A percentile compares a stretch with the other conserved stretches of the same genome.
These are phyloP conservation scores for Isabelozyma heimii DNA, from an alignment of 805 yeast genomes.

Conservation along the genomic window DNA sequence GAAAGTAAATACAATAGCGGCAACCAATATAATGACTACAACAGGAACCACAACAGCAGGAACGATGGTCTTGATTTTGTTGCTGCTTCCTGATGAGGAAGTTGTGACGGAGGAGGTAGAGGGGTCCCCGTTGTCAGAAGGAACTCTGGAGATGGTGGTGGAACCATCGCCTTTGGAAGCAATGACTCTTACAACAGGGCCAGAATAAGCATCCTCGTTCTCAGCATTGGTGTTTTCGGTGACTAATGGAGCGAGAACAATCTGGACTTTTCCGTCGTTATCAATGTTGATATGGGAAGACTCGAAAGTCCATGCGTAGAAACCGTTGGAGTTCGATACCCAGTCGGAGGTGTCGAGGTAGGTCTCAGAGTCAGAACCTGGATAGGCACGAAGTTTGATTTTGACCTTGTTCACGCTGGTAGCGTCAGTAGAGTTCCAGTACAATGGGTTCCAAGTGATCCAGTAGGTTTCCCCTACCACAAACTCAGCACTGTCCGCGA, in stretches of 20 bases:
- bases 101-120: too few species aligned
- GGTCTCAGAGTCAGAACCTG: slow-evolving; percentile 30
- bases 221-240: too few species aligned
- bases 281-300: slow-evolving; percentile 9
- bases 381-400: slow-evolving; percentile 36
- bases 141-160: slow-evolving; percentile 30
- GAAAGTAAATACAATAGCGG: slow-evolving; percentile 26
- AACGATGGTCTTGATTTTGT: too few species aligned
- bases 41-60: too few species aligned
- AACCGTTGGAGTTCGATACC: too few species aligned
- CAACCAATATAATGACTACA: slow-evolving; percentile 10
- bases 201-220: too few species aligned
- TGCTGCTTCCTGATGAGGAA: too few species aligned
- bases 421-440: slow-evolving; percentile 21
- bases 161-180: slow-evolving; percentile 24
- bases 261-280: slow-evolving; percentile 34
- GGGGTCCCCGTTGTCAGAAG: slow-evolving; percentile 39
- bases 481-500: slow-evolving; percentile 41
- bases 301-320: too few species aligned
- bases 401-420: slow-evolving; percentile 25
- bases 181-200: slow-evolving; percentile 36
- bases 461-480: slow-evolving; percentile 48
- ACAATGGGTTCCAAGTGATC: slow-evolving; percentile 48
- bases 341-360: slow-evolving; percentile 2
- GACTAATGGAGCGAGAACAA: too few species aligned